A percentile compares a stretch with the other conserved stretches of the same genome.
Evolutionary conservation across 345 rosid genomes (phyloP).

Genomic region (Eutrema heterophyllum): DNA sequence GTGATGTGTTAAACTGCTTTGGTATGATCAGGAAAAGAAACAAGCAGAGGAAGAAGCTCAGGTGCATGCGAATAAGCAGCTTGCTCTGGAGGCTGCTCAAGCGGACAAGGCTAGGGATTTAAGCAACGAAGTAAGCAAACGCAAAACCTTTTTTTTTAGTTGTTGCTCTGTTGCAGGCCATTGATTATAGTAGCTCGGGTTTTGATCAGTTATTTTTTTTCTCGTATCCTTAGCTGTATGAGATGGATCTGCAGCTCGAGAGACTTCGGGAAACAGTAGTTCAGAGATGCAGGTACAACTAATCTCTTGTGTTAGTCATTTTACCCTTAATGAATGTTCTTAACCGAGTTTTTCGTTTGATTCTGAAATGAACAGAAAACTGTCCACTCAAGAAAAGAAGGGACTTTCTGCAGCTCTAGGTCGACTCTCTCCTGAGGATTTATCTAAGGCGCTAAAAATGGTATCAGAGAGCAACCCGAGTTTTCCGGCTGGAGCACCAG

Average conservation of each 20-base stretch:
- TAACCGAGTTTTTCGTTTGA: background rate
- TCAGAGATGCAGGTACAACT: constrained; percentile 57
- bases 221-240: constrained; percentile 48
- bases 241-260: constrained; percentile 55
- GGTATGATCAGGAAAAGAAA: constrained; percentile 51
- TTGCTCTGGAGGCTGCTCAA: constrained; percentile 53
- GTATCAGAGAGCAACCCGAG: constrained; percentile 66
- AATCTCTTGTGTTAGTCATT: background rate
- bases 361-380: constrained; percentile 39
- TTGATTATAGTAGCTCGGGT: background rate
- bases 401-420: constrained; percentile 54
- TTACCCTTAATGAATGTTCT: background rate
- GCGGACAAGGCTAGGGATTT: constrained; percentile 53
- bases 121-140: constrained; percentile 53
- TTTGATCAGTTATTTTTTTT: background rate
- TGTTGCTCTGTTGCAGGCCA: constrained; percentile 2
- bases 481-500: constrained; percentile 56
- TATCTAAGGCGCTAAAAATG: constrained; percentile 60
- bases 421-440: constrained; percentile 55
- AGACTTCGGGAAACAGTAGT: constrained; percentile 53
- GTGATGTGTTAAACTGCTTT: background rate
- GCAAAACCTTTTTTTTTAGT: background rate
- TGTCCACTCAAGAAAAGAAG: constrained; percentile 64
- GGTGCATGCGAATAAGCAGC: constrained; percentile 41
- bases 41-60: constrained; percentile 49